A percentile compares a stretch with the other conserved stretches of the same genome.
Evolutionary conservation across 2,329 filamentous ascomycete species (phyloP).

Genomic region (Helotiales sp.): DNA sequence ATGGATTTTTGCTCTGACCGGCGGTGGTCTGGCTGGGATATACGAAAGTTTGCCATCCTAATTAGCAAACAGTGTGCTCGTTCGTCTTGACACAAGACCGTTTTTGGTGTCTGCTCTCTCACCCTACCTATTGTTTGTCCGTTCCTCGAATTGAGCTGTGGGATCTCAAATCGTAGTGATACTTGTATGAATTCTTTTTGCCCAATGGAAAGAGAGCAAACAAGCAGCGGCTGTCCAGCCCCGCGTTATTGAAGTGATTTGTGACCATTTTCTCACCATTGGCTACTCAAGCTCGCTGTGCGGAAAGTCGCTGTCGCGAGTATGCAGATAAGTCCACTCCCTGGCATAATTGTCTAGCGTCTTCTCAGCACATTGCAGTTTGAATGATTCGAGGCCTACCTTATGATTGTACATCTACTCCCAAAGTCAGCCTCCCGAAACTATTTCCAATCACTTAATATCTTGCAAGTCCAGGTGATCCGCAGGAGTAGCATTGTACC

Average conservation of each 20-base stretch:
- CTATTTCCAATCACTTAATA: no score
- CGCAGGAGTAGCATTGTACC: no score
- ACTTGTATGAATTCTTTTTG: constrained; percentile 9
- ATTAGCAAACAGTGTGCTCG: constrained; percentile 40
- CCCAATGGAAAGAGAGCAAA: constrained; percentile 8
- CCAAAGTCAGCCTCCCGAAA: no score
- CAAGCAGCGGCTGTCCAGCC: not conserved
- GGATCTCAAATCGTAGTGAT: not conserved
- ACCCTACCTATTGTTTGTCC: constrained; percentile 5
- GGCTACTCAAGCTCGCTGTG: not conserved
- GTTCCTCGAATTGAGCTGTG: not conserved
- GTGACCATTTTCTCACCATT: not conserved
- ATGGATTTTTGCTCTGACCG: constrained; percentile 59
- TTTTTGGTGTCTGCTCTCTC: constrained; percentile 15
- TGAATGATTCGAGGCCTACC: no score
- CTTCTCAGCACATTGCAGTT: no score
- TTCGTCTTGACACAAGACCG: constrained; percentile 33
- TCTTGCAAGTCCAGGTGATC: no score
- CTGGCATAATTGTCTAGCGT: no score
- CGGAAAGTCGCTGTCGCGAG: not conserved
- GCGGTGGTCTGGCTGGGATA: constrained; percentile 56
- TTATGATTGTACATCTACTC: no score
- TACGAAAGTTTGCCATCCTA: constrained; percentile 35
- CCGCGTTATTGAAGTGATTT: constrained; percentile 2
- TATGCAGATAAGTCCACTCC: not conserved